phyloP scores from a whole-genome alignment of 139 green algal species.

The Auxenochlorella pyrenoidosa region DNA sequence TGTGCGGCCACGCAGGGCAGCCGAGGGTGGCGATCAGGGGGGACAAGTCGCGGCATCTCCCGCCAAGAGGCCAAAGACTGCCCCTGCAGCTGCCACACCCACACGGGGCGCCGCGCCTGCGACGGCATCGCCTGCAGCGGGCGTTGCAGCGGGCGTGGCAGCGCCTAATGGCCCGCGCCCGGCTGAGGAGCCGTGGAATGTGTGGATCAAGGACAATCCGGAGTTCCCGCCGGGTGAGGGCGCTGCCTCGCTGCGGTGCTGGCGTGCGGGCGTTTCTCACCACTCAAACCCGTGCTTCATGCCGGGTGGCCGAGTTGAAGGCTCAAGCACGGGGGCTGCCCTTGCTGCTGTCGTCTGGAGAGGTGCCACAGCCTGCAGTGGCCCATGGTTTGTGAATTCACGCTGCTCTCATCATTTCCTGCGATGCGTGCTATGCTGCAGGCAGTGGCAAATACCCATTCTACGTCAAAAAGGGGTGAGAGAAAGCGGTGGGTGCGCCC shows the following conservation, averaged over 20 bases:
- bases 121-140: neutral
- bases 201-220: conserved; percentile 1
- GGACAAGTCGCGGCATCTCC: too few relatives aligned
- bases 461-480: conserved; percentile 12
- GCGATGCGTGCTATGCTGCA: neutral
- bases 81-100: too few relatives aligned
- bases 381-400: neutral
- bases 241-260: neutral
- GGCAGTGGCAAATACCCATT: conserved; percentile 11
- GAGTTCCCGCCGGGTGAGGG: conserved; percentile 24
- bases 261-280: too few relatives aligned
- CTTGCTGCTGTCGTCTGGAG: too few relatives aligned
- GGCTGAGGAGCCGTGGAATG: neutral
- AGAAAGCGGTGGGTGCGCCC: too few relatives aligned
- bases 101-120: too few relatives aligned
- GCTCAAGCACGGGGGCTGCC: too few relatives aligned
- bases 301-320: neutral
- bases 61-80: too few relatives aligned
- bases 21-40: neutral
- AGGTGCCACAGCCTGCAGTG: too few relatives aligned
- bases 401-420: neutral
- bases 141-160: neutral
- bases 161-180: neutral
- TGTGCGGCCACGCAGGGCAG: neutral
- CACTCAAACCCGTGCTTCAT: too few relatives aligned